Percentiles rank a stretch among this genome's conserved stretches.
phyloP scores from a whole-genome alignment of 257 asterid genomes.

The Scutellaria minor region DNA sequence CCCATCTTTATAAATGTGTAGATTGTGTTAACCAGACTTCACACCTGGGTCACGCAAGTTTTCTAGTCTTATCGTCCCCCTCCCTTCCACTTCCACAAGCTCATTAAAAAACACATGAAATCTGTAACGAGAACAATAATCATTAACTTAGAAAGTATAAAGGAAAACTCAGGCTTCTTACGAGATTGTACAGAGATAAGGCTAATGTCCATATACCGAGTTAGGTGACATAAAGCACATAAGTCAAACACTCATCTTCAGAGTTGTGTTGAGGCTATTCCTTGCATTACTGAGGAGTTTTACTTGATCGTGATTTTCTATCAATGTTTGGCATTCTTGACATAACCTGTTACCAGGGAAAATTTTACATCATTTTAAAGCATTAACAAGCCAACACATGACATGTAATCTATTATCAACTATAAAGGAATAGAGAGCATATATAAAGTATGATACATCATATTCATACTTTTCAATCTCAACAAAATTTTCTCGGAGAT shows the following conservation, averaged over 20 bases:
- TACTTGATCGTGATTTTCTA: constrained; percentile 96
- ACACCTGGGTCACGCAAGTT: too few species aligned
- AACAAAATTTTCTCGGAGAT: constrained; percentile 78
- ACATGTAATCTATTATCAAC: constrained; percentile 22
- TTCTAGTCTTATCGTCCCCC: neutral
- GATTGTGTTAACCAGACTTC: too few species aligned
- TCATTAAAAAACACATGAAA: neutral
- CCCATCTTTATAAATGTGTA: too few species aligned
- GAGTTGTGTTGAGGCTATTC: constrained; percentile 89
- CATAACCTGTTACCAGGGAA: constrained; percentile 66
- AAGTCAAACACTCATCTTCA: constrained; percentile 60
- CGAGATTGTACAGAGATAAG: constrained; percentile 28
- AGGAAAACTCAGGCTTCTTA: constrained; percentile 23
- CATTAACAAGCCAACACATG: constrained; percentile 29
- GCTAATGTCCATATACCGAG: constrained; percentile 13
- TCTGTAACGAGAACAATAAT: neutral
- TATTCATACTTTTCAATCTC: constrained; percentile 83
- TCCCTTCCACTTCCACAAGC: too few species aligned
- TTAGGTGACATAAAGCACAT: constrained; percentile 7
- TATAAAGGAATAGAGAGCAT: constrained; percentile 11
- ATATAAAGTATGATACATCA: constrained; percentile 30
- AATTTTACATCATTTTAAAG: constrained; percentile 38
- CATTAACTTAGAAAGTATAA: constrained; percentile 17
- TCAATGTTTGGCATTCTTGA: constrained; percentile 93
- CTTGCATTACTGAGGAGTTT: constrained; percentile 97